Evolutionary conservation across 805 yeast species (phyloP), one percentile per base, ranked within the genome.

Genomic region (Limtongozyma cylindracea): DNA sequence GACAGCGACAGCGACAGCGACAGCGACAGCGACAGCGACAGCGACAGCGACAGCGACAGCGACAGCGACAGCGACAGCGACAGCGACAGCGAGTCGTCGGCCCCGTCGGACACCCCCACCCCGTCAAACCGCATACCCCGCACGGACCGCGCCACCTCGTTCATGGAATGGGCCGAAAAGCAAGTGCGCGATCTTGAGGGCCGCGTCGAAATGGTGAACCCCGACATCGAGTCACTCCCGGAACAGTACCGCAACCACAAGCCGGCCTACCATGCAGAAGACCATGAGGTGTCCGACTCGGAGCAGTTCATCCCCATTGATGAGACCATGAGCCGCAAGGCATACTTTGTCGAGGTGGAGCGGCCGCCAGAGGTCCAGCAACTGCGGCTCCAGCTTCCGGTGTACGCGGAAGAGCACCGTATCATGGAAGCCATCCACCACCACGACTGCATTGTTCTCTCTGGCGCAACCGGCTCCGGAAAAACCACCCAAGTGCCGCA

Each of bases 391-490:
- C 57, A 65, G 23, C 49, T 88, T 11, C 99, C 99, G 1, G 95
- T 88, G 0, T 73, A 62, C 29, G 70, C 70, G 5, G 92, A 78
- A 41, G 99, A 88, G 37, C 92, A 77, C 39, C 53, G 66, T 24
- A 74, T 88, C 22, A 78, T 88, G 95, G 99, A 88, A 40, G 92
- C 94, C 1, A 61, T 88, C 22, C 76, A 74, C 38, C 91, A 84
- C 35, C 74, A 84, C 37, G 94, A 82, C 35, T 72, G 84, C 27
- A 66, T 82, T 0, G 70, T 88, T 9, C 56, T 88, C 13, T 84
- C 95, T 49, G 98, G 98, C 54, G 96, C 82, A 35, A 88, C 98
- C 1, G 98, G 98, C 34, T 80, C 95, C 3, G 98, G 98, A 45
- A 88, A 88, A 42, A 88, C 98, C 2, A 88, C 99, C 0, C 99